Percentiles rank a stretch among this genome's conserved stretches.
Evolutionary conservation across 768 basidiomycete genomes (phyloP).

Genomic region (Leccinum uliginosum): DNA sequence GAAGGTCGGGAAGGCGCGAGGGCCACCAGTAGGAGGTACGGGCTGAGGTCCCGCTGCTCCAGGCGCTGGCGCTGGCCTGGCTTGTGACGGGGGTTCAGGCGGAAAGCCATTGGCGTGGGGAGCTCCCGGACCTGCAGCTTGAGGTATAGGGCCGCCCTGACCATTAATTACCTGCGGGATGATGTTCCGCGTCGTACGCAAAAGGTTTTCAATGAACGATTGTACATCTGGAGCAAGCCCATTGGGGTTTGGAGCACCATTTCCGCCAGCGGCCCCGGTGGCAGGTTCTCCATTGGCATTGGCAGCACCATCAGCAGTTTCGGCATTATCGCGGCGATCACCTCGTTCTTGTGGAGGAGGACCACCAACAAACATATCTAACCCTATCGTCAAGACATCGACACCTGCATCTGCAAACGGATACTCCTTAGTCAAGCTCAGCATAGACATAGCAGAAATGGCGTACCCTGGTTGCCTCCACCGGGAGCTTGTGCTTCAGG

Average conservation of each 20-base stretch:
- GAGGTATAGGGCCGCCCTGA: slow-evolving; percentile 9
- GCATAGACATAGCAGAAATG: slow-evolving; percentile 10
- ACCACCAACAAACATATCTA: slow-evolving; percentile 35
- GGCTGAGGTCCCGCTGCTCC: slow-evolving; percentile 7
- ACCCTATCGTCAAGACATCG: slow-evolving; percentile 36
- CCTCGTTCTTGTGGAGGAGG: slow-evolving; percentile 10
- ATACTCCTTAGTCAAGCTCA: slow-evolving; percentile 18
- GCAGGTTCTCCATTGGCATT: slow-evolving; percentile 1
- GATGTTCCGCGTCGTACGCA: slow-evolving; percentile 25
- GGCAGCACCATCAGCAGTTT: not conserved
- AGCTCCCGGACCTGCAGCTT: not conserved
- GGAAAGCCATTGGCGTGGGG: slow-evolving; percentile 1
- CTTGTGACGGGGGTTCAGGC: slow-evolving; percentile 10
- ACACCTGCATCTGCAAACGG: slow-evolving; percentile 9
- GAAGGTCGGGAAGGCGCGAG: slow-evolving; percentile 14
- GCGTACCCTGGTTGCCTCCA: slow-evolving; percentile 19
- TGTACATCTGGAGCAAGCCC: slow-evolving; percentile 16
- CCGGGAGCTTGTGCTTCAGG: slow-evolving; percentile 6
- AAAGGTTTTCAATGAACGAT: slow-evolving; percentile 22
- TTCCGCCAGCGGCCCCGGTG: slow-evolving; percentile 12
- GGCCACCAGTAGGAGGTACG: not conserved
- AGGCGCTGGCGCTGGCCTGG: not conserved
- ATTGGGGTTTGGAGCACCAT: slow-evolving; percentile 19
- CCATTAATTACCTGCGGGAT: slow-evolving; percentile 20
- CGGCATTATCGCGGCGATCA: slow-evolving; percentile 9